These are phyloP conservation scores for Lachancea cidri DNA, from an alignment of 805 yeast genomes.

Conservation along the genomic window DNA sequence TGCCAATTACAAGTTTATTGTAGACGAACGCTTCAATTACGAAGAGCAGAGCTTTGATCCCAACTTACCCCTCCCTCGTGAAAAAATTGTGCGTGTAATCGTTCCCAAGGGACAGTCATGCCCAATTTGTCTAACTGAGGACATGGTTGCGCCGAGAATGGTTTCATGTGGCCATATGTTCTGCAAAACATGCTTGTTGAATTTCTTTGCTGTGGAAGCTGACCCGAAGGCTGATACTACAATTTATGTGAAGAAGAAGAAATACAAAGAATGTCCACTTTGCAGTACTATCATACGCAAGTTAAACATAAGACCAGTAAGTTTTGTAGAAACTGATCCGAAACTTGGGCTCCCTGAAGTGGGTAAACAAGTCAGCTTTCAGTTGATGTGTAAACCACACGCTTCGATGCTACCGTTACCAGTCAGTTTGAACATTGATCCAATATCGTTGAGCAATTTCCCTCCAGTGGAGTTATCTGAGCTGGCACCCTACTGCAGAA, in stretches of 20 bases:
- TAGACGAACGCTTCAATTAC: constrained; percentile 57
- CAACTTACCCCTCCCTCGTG: constrained; percentile 60
- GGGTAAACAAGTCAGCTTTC: constrained; percentile 50
- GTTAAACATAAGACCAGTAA: constrained; percentile 62
- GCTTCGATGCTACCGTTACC: constrained; percentile 46
- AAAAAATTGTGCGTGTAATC: constrained; percentile 63
- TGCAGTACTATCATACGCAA: constrained; percentile 57
- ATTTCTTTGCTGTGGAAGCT: constrained; percentile 52
- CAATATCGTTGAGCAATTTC: constrained; percentile 39
- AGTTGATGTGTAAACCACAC: constrained; percentile 57
- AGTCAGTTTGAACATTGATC: constrained; percentile 39
- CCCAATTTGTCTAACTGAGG: constrained; percentile 85
- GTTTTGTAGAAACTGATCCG: constrained; percentile 43
- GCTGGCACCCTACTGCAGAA: constrained; percentile 51
- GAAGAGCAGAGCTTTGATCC: constrained; percentile 63
- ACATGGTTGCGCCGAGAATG: constrained; percentile 91
- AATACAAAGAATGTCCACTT: constrained; percentile 72
- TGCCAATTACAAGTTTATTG: constrained; percentile 77
- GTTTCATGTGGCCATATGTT: constrained; percentile 90
- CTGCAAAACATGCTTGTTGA: constrained; percentile 75
- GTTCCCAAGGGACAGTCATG: constrained; percentile 74
- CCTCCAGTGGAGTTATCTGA: constrained; percentile 48
- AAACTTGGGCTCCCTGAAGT: constrained; percentile 53
- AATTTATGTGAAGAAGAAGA: constrained; percentile 37
- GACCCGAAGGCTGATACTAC: constrained; percentile 30